phyloP scores from a whole-genome alignment of 495 filamentous ascomycete species.

The Cenococcum geophilum region DNA sequence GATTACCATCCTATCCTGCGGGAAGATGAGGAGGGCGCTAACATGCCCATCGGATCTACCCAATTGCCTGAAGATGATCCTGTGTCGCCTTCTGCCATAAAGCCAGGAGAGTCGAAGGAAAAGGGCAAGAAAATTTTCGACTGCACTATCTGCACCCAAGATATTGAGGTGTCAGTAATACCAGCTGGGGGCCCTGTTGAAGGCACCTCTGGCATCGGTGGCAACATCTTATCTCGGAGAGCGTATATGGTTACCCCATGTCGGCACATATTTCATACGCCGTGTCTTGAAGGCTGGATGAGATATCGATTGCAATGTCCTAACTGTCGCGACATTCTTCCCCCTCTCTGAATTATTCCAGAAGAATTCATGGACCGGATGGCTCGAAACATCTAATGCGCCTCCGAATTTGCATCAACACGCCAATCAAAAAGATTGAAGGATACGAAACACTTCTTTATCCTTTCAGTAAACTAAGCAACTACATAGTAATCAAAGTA shows the following conservation, averaged over 20 bases:
- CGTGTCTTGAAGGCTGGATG: conserved; percentile 96
- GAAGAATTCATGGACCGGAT: background rate
- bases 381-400: no score
- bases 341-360: conserved; percentile 54
- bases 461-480: no score
- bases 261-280: conserved; percentile 89
- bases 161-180: conserved; percentile 80
- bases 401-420: no score
- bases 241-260: conserved; percentile 97
- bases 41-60: conserved; percentile 64
- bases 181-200: conserved; percentile 47
- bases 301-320: conserved; percentile 86
- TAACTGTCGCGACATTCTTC: conserved; percentile 85
- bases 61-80: conserved; percentile 34
- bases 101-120: conserved; percentile 37
- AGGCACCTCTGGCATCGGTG: conserved; percentile 42
- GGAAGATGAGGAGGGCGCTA: conserved; percentile 70
- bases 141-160: conserved; percentile 91
- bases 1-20: conserved; percentile 90
- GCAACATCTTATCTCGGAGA: conserved; percentile 67
- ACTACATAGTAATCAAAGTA: no score
- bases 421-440: no score
- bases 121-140: conserved; percentile 64
- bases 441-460: no score
- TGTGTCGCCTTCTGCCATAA: conserved; percentile 25